phyloP scores from a whole-genome alignment of 83 land plant genomes.

The Picea mariana region DNA sequence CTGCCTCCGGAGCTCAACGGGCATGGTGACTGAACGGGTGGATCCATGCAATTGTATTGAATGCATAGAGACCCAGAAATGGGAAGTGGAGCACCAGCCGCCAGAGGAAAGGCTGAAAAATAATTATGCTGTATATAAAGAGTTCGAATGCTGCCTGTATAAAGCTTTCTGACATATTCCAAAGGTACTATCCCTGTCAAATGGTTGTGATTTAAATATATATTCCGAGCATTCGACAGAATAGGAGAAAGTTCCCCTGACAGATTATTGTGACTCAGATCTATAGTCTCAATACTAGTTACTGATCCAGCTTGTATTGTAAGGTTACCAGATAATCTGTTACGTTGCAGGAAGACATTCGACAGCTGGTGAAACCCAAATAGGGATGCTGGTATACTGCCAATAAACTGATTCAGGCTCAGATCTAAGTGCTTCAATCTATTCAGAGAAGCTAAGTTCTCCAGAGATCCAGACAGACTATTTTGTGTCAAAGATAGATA shows the following conservation, averaged over 20 bases:
- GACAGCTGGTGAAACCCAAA: slow-evolving; percentile 23
- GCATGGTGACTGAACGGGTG: slow-evolving; percentile 29
- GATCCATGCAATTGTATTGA: slow-evolving; percentile 48
- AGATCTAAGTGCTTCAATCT: no score
- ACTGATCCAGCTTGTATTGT: slow-evolving; percentile 8
- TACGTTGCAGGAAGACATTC: slow-evolving; percentile 14
- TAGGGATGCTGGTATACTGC: slow-evolving; percentile 12
- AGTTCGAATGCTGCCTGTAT: slow-evolving; percentile 31
- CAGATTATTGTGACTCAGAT: slow-evolving; percentile 57
- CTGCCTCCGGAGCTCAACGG: slow-evolving; percentile 30
- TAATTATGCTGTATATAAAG: slow-evolving; percentile 67
- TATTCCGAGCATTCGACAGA: slow-evolving; percentile 42
- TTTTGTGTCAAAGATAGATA: slow-evolving; percentile 24
- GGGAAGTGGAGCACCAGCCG: slow-evolving; percentile 21
- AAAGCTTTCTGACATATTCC: slow-evolving; percentile 33
- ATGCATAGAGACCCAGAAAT: slow-evolving; percentile 28
- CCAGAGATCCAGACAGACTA: no score
- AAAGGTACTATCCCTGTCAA: slow-evolving; percentile 51
- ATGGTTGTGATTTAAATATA: slow-evolving; percentile 62
- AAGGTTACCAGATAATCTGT: slow-evolving; percentile 4
- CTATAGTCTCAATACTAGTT: slow-evolving; percentile 21
- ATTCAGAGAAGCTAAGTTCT: no score
- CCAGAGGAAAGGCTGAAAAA: slow-evolving; percentile 33
- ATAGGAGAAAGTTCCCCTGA: slow-evolving; percentile 38
- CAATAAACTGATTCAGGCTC: background rate